Base-by-base conservation (phyloP, 23 red algal species). In the Gracilaria domingensis region DNA sequence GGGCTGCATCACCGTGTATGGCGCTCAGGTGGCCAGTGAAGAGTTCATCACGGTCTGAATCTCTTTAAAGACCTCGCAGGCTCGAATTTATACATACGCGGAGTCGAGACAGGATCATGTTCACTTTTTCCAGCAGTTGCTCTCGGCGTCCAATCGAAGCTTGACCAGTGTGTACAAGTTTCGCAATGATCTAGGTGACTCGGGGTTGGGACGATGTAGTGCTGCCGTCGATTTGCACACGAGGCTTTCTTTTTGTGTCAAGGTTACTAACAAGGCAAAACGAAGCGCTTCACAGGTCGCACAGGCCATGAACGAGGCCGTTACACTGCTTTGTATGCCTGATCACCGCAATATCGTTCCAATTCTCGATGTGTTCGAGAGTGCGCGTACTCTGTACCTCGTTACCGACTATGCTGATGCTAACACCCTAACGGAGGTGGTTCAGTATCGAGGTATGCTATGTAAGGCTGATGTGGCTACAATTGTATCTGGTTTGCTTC, bases 291-390 rank as follows among this genome's bases (percentile, higher is more conserved):
- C 37, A 23, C 84, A 88, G 33, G 84, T 76, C 0, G 84, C 69
- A 29, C 58, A 62, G 54, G 53, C 79, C 16, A 62, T 82, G 79
- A 59, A 78, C 24, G 84, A 88, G 54, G 84, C 84, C 47, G 51
- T 88, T 13, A 60, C 74, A 13, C 30, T 78, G 84, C 71, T 88
- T 18, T 58, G 66, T 13, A 88, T 88, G 67, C 67, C 67, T 25
- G 61, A 74, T 39, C 84, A 77, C 61, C 37, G 37, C 55, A 78
- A 78, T 18, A 62, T 72, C 37, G 49, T 78, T 38, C 58, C 66
- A 12, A 88, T 78, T 56, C 30, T 60, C 16, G 84, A 88, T 77
- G 26, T 88, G 50, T 88, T 78, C 48, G 84, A 88, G 69, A 76
- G 67, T 60, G 71, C 84, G 25, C 61, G 84, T 8, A 78, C 84